Conservation (phyloP, 2,329 filamentous ascomycete species). For the Xylariaceae sp. region DNA sequence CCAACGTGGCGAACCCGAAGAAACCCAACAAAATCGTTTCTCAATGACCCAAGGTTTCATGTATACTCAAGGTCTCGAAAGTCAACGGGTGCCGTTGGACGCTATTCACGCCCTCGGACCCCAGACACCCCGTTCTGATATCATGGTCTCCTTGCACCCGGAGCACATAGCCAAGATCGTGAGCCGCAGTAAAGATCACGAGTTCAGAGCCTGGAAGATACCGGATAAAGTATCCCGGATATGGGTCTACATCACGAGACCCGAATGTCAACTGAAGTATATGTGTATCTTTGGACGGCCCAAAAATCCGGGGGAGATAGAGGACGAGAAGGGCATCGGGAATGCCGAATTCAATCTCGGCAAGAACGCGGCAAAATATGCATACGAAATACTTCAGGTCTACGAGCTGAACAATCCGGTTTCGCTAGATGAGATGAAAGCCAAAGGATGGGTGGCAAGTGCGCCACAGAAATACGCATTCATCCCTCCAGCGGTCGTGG, state of each 20-base stretch:
- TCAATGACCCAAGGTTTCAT: constrained; percentile 12
- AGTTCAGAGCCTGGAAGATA: constrained; percentile 54
- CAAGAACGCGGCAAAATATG: constrained; percentile 37
- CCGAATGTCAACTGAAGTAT: constrained; percentile 49
- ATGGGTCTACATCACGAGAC: constrained; percentile 56
- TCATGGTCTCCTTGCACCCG: constrained; percentile 52
- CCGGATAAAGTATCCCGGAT: constrained; percentile 53
- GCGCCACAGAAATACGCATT: constrained; percentile 50
- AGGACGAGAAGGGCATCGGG: constrained; percentile 41
- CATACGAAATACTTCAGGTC: constrained; percentile 53
- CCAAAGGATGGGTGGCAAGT: constrained; percentile 50
- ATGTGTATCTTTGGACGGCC: constrained; percentile 53
- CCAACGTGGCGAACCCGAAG: no score
- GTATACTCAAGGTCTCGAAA: constrained; percentile 30
- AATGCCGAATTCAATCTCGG: constrained; percentile 50
- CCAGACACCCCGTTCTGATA: constrained; percentile 42
- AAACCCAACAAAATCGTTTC: no score
- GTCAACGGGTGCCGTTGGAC: constrained; percentile 31
- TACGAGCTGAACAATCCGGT: constrained; percentile 62
- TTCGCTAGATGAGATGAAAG: constrained; percentile 46
- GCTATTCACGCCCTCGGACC: constrained; percentile 30
- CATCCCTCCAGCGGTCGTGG: constrained; percentile 54
- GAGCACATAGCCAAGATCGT: constrained; percentile 49
- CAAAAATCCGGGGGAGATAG: constrained; percentile 45
- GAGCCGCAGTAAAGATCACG: constrained; percentile 48